These are phyloP conservation scores for Ophiostoma pallidulum DNA, from an alignment of 2,329 filamentous ascomycete species.

Conservation along the genomic window DNA sequence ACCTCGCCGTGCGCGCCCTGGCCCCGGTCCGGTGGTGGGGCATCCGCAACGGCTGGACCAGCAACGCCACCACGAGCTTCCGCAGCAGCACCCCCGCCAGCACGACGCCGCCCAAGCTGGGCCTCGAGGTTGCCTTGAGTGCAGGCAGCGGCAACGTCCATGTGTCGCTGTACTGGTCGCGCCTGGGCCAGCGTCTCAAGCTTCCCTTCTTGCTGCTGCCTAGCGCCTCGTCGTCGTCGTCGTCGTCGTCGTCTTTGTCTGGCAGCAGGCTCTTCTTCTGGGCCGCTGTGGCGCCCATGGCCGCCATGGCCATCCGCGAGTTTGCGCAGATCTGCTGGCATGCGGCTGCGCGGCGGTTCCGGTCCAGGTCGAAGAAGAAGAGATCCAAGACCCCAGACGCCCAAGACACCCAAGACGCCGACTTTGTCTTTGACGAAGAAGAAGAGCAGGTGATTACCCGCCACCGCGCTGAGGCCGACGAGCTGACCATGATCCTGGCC, in stretches of 20 bases:
- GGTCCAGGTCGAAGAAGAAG: background rate
- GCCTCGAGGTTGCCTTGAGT: conserved; percentile 36
- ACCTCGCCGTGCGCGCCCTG: conserved; percentile 35
- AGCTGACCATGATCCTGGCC: conserved; percentile 33
- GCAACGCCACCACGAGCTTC: conserved; percentile 6
- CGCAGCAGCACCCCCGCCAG: conserved; percentile 8
- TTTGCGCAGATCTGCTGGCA: conserved; percentile 5
- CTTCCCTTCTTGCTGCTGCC: conserved; percentile 34
- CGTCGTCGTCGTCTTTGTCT: background rate
- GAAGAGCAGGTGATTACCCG: conserved; percentile 21
- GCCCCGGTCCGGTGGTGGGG: conserved; percentile 27
- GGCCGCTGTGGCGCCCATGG: conserved; percentile 30
- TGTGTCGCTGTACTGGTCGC: conserved; percentile 38
- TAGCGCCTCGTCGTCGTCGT: conserved; percentile 17
- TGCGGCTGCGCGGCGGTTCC: background rate
- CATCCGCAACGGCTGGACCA: conserved; percentile 11
- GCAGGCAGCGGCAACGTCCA: conserved; percentile 28
- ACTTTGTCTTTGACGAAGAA: conserved; percentile 5
- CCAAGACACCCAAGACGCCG: background rate
- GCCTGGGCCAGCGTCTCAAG: conserved; percentile 34
- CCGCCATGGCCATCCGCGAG: conserved; percentile 27
- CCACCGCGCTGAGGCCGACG: conserved; percentile 35
- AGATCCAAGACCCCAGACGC: background rate
- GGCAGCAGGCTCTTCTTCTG: conserved; percentile 28
- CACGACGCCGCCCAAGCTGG: conserved; percentile 30